Evolutionary conservation across 2,329 filamentous ascomycete species (phyloP), one percentile per base, ranked within the genome.

Genomic region (Chaetomium sp.): DNA sequence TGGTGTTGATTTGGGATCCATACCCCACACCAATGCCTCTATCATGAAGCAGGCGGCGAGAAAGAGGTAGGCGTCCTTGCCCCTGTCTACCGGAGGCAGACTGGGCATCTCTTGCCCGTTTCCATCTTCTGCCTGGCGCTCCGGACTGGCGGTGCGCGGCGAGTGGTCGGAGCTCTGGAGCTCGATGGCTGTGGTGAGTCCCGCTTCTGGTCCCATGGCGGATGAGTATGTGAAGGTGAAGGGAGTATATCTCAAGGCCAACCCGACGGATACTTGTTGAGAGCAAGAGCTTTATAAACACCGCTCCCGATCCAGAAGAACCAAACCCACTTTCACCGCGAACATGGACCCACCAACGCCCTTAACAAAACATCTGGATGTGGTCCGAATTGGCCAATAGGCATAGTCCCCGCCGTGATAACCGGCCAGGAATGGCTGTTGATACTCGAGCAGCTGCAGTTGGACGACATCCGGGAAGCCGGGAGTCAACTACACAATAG

Each of bases 11-110:
- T 8, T 8, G 9, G 27, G 25, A 23, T 6, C 56, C 16, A 12
- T 67, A 81, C 82, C 83, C 82, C 83, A 86, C 54, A 85, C 78
- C 2, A 85, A 74, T 29, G 79, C 81, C 71, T 86, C 83, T 51
- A 86, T 76, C 31, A 81, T 72, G 68, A 83, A 85, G 47, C 80
- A 81, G 0, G 79, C 82, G 7, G 77, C 75, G 3, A 85, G 73
- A 68, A 83, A 82, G 13, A 83, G 70, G 68, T 74, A 79, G 4
- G 77, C 77, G 49, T 78, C 73, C 51, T 74, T 77, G 8, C 77
- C 77, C 16, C 72, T 66, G 64, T 79, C 77, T 3, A 73, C 76
- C 5, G 75, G 74, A 6, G 76, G 74, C 7, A 78, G 68, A 5
- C 62, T 49, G 42, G 76, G 73, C 51, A 71, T 69, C 64, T 70